phyloP scores from a whole-genome alignment of 306 rosid species.

The Begonia fuchsioides region DNA sequence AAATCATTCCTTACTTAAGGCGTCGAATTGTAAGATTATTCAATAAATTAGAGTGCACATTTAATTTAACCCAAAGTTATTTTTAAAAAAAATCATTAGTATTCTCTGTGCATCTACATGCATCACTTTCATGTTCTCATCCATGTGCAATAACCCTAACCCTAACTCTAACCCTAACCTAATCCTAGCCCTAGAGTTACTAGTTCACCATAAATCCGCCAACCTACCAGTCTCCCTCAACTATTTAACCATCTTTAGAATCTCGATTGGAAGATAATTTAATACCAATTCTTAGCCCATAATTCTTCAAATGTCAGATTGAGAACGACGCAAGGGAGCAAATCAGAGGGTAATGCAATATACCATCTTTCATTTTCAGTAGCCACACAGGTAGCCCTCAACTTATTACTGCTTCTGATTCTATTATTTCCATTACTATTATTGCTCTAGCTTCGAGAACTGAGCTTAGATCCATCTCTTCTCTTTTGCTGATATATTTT shows the following conservation, averaged over 20 bases:
- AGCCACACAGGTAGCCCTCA: constrained; percentile 13
- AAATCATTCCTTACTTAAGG: no score
- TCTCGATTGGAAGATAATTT: background rate
- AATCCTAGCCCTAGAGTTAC: constrained; percentile 2
- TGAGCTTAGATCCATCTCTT: constrained; percentile 21
- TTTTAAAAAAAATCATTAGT: no score
- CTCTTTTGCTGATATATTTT: constrained; percentile 13
- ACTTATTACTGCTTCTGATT: constrained; percentile 4
- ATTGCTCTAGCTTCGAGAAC: constrained; percentile 48
- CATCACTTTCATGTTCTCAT: constrained; percentile 5
- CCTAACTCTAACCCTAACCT: constrained; percentile 9
- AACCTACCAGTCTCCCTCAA: constrained; percentile 14
- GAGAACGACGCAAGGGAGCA: constrained; percentile 2
- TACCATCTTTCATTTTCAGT: constrained; percentile 43
- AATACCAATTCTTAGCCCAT: constrained; percentile 2
- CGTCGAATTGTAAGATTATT: no score
- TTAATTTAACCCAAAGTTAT: no score
- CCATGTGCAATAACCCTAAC: background rate
- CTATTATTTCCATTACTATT: constrained; percentile 33
- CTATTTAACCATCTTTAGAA: background rate
- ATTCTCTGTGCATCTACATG: constrained; percentile 37
- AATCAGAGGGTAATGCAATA: constrained; percentile 22
- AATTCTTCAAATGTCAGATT: constrained; percentile 3
- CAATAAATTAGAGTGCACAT: no score
- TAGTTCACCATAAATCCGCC: constrained; percentile 11